Conservation (phyloP, 164 flowering plant species). For the Kingdonia uniflora region DNA sequence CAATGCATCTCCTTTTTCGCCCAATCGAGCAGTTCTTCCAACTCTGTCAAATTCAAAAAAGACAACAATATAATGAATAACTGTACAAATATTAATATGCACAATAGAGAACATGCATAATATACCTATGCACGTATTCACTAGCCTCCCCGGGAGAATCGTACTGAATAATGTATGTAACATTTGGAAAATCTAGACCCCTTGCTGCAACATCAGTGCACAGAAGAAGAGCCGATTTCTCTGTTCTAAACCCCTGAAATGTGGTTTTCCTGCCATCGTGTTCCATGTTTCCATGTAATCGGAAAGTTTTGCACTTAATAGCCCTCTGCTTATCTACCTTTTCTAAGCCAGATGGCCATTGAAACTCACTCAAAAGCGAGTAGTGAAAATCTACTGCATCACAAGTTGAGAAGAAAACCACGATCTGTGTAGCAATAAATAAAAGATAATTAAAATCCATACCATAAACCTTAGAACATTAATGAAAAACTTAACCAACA, state of each 20-base stretch:
- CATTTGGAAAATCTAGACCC: slow-evolving; percentile 89
- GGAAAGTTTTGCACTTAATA: slow-evolving; percentile 49
- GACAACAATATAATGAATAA: background rate
- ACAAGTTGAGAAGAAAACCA: slow-evolving; percentile 92
- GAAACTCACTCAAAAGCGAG: slow-evolving; percentile 52
- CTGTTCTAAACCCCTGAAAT: slow-evolving; percentile 62
- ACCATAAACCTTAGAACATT: background rate
- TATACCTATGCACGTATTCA: slow-evolving; percentile 92
- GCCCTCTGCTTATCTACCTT: slow-evolving; percentile 30
- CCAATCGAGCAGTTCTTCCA: slow-evolving; percentile 95
- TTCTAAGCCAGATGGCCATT: slow-evolving; percentile 31
- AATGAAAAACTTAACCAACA: background rate
- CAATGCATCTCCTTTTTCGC: slow-evolving; percentile 77
- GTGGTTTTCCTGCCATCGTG: slow-evolving; percentile 65
- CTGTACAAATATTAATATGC: background rate
- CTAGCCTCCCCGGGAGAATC: slow-evolving; percentile 97
- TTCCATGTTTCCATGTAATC: slow-evolving; percentile 88
- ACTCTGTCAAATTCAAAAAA: slow-evolving; percentile 38
- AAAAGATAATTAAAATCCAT: background rate
- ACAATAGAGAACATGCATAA: background rate
- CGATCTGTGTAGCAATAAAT: slow-evolving; percentile 39
- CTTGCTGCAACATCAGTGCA: slow-evolving; percentile 95
- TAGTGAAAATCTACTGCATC: slow-evolving; percentile 91
- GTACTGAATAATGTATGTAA: slow-evolving; percentile 80
- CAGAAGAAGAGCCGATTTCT: slow-evolving; percentile 67